phyloP scores from a whole-genome alignment of 495 filamentous ascomycete species.

The Penicillium goetzii region DNA sequence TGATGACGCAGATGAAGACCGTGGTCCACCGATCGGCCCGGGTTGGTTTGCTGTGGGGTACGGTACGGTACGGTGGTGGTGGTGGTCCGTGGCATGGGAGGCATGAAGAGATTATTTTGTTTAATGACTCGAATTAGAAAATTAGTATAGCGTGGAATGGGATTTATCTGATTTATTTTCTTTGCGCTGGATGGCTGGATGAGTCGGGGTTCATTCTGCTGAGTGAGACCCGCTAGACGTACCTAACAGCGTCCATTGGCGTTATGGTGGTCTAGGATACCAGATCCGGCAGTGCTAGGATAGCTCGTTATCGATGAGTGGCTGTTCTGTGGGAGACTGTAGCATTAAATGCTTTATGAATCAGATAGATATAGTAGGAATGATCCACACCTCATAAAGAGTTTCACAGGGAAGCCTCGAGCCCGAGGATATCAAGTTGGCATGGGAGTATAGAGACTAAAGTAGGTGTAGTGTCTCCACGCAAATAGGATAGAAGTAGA shows the following conservation, averaged over 20 bases:
- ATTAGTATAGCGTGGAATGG: neutral
- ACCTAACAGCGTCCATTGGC: neutral
- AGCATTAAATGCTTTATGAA: neutral
- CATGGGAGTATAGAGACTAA: neutral
- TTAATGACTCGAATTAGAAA: neutral
- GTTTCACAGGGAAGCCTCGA: neutral
- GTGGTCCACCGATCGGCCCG: constrained; percentile 21
- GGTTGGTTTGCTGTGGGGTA: constrained; percentile 6
- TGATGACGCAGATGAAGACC: constrained; percentile 33
- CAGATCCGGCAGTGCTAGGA: neutral
- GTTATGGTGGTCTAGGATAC: neutral
- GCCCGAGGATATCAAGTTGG: neutral
- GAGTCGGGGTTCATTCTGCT: neutral
- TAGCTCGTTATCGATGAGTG: too few species aligned
- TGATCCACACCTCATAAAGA: neutral
- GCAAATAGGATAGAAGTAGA: neutral
- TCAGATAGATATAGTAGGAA: neutral
- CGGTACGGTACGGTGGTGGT: too few species aligned
- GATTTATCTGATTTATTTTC: neutral
- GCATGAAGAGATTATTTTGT: neutral
- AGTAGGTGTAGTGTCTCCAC: neutral
- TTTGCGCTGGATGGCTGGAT: neutral
- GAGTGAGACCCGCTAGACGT: too few species aligned
- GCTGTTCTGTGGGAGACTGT: neutral
- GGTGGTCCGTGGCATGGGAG: neutral